Evolutionary conservation across 2,329 filamentous ascomycete genomes (phyloP), one percentile per base, ranked within the genome.

Genomic region (Microcyclosporella mali): DNA sequence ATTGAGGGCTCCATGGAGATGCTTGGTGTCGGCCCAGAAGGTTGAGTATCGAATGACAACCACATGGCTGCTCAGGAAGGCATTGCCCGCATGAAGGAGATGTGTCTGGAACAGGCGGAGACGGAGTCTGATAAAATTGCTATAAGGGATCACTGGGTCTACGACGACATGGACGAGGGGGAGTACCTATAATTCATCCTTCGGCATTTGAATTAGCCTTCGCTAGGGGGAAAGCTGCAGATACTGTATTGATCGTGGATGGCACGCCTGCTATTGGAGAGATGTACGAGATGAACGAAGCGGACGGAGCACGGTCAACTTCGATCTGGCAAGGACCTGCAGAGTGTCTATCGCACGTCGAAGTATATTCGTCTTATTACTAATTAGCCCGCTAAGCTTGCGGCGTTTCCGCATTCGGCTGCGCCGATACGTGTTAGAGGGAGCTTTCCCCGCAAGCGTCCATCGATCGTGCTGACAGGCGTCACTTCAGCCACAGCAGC

Each of bases 101-200:
- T 56, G 48, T 43, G 27, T 33, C 33, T 52, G 17, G 43, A 50
- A 25, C 36, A 41, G 31, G 53, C 51, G 10, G 52, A 52, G 15
- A 38, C 51, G n/a, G 49, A 51, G 14, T 12, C 19, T n/a, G 51
- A 54, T 3, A 41, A 6, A 11, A 33, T 21, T 3, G 45, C 43
- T n/a, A 40, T 55, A 15, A 14, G 31, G 14, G 50, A 56, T 27
- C 48, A 56, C 35, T 56, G 51, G 51, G 37, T 53, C 8, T 53
- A 38, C 35, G 57, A 60, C 45, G 59, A 64, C 41, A 57, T 60
- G 41, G 56, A 62, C 49, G 61, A 65, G 37, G 46, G 50, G 12
- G 44, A 48, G 34, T 55, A 50, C 48, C 62, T 77, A 11, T 50
- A 36, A 47, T 29, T 29, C n/a, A 29, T 9, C 28, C 9, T 29